A percentile compares a stretch with the other conserved stretches of the same genome.
Conservation (phyloP, 306 rosid genomes). For the Trichosanthes cucumerina region DNA sequence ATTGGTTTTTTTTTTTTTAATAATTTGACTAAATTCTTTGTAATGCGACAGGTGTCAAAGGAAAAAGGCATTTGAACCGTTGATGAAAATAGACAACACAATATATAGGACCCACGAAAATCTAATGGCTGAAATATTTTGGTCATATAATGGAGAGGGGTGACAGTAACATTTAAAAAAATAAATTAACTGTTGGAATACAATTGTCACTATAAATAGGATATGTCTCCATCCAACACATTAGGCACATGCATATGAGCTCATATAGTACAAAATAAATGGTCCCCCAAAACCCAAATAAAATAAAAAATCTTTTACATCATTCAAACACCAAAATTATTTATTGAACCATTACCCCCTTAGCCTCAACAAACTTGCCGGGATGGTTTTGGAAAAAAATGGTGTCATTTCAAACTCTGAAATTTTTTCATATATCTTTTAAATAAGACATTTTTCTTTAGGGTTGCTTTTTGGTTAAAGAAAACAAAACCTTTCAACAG, state of each 20-base stretch:
- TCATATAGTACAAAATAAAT: background rate
- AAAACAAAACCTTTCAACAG: background rate
- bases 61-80: background rate
- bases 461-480: background rate
- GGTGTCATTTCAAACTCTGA: background rate
- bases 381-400: background rate
- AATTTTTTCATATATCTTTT: background rate
- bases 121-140: background rate
- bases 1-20: background rate
- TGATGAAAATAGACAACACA: background rate
- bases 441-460: background rate
- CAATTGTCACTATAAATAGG: background rate
- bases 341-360: background rate
- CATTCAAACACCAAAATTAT: background rate
- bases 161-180: background rate
- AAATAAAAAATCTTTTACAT: background rate
- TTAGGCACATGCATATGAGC: slow-evolving; percentile 3
- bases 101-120: background rate
- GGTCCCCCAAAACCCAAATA: background rate
- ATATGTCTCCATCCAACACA: background rate
- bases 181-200: background rate
- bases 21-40: background rate
- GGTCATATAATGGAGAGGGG: background rate
- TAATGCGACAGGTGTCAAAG: background rate
- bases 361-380: slow-evolving; percentile 2